A percentile compares a stretch with the other conserved stretches of the same genome.
Conservation (phyloP, 2,329 filamentous ascomycete species). For the Calonectria ilicicola region DNA sequence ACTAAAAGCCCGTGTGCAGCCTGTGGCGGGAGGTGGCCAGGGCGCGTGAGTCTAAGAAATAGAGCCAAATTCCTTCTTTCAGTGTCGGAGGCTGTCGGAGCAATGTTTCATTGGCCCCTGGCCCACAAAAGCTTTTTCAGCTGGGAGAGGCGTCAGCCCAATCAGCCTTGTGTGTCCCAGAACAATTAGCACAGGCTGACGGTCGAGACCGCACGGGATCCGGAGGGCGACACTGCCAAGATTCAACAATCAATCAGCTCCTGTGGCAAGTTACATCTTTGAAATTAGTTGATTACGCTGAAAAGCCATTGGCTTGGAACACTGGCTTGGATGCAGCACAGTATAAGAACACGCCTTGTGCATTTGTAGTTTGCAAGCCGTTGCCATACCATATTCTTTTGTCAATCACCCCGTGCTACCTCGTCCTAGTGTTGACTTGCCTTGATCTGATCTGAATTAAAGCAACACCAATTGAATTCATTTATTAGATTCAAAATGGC, state of each 20-base stretch:
- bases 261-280: neutral
- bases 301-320: neutral
- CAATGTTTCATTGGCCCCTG: neutral
- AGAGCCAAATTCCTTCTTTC: neutral
- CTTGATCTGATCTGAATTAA: neutral
- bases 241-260: neutral
- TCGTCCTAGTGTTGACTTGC: neutral
- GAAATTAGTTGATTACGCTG: neutral
- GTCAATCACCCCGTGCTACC: neutral
- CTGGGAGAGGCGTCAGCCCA: neutral
- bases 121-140: neutral
- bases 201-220: neutral
- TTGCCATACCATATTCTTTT: neutral
- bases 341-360: neutral
- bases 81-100: neutral
- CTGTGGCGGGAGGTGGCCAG: neutral
- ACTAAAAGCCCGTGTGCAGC: neutral
- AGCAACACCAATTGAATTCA: neutral
- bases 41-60: neutral
- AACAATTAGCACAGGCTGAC: neutral
- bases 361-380: neutral
- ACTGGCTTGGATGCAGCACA: neutral
- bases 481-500: neutral
- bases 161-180: neutral
- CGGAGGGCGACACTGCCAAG: neutral